Conservation (phyloP, 768 basidiomycete genomes). For the Lactifluus hygrophoroides region DNA sequence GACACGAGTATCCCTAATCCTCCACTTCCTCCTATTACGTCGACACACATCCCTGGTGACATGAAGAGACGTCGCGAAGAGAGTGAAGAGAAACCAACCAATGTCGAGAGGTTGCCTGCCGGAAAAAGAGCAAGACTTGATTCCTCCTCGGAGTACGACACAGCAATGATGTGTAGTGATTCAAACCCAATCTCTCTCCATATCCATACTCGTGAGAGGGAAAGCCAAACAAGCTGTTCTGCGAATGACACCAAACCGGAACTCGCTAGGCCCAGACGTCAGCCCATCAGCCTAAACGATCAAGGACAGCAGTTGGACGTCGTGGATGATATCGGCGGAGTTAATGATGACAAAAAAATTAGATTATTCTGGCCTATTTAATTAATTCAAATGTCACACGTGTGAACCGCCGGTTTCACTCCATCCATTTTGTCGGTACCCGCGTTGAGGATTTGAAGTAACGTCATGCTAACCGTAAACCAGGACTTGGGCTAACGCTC, state of each 20-base stretch:
- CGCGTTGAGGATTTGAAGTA: too few relatives aligned
- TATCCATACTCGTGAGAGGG: neutral
- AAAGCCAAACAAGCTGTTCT: neutral
- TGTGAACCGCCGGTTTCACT: too few relatives aligned
- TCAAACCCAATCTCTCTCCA: neutral
- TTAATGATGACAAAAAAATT: neutral
- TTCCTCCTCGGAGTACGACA: neutral
- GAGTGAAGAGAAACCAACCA: neutral
- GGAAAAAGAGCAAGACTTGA: constrained; percentile 6
- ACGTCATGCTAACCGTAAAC: neutral
- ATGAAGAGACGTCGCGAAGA: constrained; percentile 5
- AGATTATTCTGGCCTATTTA: too few relatives aligned
- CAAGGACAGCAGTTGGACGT: neutral
- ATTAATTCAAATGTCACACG: too few relatives aligned
- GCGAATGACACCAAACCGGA: neutral
- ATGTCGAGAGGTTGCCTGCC: neutral
- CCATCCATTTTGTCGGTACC: too few relatives aligned
- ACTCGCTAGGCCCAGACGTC: neutral
- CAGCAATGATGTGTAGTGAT: neutral
- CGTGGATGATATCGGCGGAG: neutral
- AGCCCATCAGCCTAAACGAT: neutral
- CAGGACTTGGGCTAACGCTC: neutral
- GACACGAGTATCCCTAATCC: neutral
- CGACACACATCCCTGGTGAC: neutral
- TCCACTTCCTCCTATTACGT: neutral